Percentiles rank a stretch among this genome's conserved stretches.
phyloP scores from a whole-genome alignment of 2,329 filamentous ascomycete genomes.

The Ascochyta koolunga region DNA sequence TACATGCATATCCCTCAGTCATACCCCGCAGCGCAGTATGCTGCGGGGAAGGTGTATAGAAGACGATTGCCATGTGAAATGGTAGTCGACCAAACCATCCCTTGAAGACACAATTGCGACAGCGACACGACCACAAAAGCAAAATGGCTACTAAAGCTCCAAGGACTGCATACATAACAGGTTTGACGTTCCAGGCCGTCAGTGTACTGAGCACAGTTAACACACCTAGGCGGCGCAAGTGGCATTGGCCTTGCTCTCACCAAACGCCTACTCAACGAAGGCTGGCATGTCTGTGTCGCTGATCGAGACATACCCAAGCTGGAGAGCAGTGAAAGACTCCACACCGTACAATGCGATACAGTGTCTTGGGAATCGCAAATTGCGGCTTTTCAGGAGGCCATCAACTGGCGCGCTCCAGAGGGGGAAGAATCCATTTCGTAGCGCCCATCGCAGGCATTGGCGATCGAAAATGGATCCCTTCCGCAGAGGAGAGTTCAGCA shows the following conservation, averaged over 20 bases:
- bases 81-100: not conserved
- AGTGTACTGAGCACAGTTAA: not conserved
- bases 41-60: constrained; percentile 2
- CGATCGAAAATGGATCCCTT: constrained; percentile 46
- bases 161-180: constrained; percentile 1
- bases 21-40: constrained; percentile 10
- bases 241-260: constrained; percentile 46
- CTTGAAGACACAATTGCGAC: not conserved
- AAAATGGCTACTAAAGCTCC: not conserved
- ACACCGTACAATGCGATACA: constrained; percentile 41
- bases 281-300: constrained; percentile 58
- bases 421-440: constrained; percentile 49
- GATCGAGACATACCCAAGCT: constrained; percentile 41
- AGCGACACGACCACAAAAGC: not conserved
- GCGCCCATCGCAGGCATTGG: constrained; percentile 51
- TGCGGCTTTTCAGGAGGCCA: constrained; percentile 44
- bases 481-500: constrained; percentile 23
- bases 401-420: constrained; percentile 33
- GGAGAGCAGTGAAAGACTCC: constrained; percentile 16
- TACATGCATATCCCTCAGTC: not conserved
- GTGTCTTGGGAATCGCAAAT: constrained; percentile 48
- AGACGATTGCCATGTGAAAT: not conserved
- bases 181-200: not conserved
- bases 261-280: constrained; percentile 34
- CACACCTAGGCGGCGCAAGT: constrained; percentile 28